A percentile compares a stretch with the other conserved stretches of the same genome.
Conservation (phyloP, 192 early-diverging fungal species). For the Entomortierella chlamydospora region DNA sequence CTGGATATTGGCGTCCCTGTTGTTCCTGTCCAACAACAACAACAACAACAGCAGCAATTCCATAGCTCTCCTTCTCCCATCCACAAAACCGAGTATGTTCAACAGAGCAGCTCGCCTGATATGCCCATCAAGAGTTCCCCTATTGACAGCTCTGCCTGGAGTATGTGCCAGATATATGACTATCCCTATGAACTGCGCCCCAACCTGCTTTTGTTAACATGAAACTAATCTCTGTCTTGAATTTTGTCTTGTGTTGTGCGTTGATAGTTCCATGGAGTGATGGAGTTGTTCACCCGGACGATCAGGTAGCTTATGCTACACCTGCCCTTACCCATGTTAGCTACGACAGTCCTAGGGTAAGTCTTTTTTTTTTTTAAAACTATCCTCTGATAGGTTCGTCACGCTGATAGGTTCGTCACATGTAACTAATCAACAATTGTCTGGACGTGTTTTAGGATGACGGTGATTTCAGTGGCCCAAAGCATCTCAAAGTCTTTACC, state of each 20-base stretch:
- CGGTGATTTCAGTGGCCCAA: constrained; percentile 26
- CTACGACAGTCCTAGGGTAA: constrained; percentile 46
- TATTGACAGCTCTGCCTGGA: constrained; percentile 38
- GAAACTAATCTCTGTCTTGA: neutral
- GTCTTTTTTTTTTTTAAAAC: constrained; percentile 6
- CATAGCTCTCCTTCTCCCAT: constrained; percentile 32
- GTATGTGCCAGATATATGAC: constrained; percentile 8
- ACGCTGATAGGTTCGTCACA: no score
- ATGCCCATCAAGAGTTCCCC: constrained; percentile 50
- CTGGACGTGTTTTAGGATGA: constrained; percentile 14
- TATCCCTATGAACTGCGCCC: neutral
- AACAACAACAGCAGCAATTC: constrained; percentile 26
- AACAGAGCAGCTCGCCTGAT: constrained; percentile 46
- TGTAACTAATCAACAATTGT: neutral
- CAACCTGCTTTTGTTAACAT: neutral
- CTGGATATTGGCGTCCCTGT: constrained; percentile 12
- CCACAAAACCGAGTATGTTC: constrained; percentile 30
- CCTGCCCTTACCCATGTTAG: constrained; percentile 40
- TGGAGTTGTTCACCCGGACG: constrained; percentile 7
- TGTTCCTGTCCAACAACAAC: constrained; percentile 19
- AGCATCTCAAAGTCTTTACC: constrained; percentile 50
- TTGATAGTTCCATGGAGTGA: constrained; percentile 36
- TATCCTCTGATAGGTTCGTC: no score
- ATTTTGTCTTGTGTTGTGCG: neutral
- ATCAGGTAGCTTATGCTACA: constrained; percentile 31